Conservation (phyloP, 2,329 filamentous ascomycete species). For the Cladobotryum protrusum region DNA sequence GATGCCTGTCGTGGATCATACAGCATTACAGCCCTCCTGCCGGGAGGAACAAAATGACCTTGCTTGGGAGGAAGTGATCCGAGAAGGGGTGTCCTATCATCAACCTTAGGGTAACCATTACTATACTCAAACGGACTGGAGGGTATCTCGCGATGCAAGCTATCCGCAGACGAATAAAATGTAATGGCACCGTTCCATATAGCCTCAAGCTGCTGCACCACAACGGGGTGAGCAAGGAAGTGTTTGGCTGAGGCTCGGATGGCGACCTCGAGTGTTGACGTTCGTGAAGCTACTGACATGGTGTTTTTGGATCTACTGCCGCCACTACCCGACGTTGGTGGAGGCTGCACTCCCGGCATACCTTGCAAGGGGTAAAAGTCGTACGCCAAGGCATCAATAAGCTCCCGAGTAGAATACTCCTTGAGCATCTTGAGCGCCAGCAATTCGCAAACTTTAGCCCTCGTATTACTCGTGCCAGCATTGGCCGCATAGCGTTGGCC, state of each 20-base stretch:
- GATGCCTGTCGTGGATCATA: constrained; percentile 91
- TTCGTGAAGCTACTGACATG: constrained; percentile 60
- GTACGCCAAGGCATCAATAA: constrained; percentile 91
- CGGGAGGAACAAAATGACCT: constrained; percentile 31
- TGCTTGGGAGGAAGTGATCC: constrained; percentile 29
- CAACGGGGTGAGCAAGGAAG: constrained; percentile 83
- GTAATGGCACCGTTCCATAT: constrained; percentile 96
- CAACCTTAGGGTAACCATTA: constrained; percentile 29
- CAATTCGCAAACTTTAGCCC: constrained; percentile 84
- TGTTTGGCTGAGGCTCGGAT: constrained; percentile 90
- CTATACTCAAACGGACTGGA: constrained; percentile 17
- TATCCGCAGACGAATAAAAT: constrained; percentile 85
- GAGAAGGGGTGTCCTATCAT: constrained; percentile 48
- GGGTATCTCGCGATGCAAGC: constrained; percentile 58
- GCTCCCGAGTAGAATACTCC: constrained; percentile 80
- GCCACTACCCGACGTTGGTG: constrained; percentile 26
- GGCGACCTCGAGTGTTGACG: constrained; percentile 86
- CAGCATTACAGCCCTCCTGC: constrained; percentile 70
- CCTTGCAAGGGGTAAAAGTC: constrained; percentile 92
- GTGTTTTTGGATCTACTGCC: constrained; percentile 39
- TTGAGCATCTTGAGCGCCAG: constrained; percentile 83
- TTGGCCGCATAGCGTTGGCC: constrained; percentile 75
- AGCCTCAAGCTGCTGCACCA: constrained; percentile 90
- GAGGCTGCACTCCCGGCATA: constrained; percentile 45
- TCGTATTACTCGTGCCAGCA: constrained; percentile 73